Base-by-base conservation (phyloP, 768 basidiomycete genomes). In the Tulasnella calospora region DNA sequence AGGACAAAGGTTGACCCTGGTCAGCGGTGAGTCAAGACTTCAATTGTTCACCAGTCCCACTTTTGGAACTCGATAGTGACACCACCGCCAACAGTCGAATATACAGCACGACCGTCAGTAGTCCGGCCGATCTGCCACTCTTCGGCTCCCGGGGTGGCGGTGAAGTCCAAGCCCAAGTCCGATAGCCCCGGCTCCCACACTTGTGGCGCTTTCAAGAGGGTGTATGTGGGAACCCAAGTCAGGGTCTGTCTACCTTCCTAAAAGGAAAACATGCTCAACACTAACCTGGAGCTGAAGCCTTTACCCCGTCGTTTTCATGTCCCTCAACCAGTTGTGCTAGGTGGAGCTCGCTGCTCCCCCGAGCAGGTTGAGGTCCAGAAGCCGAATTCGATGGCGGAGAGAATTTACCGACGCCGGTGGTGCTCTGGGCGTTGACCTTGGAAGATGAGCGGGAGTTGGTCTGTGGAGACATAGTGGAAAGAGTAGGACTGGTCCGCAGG, bases 61-160 rank as follows among this genome's bases (percentile, higher is more conserved):
- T 76, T 76, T 19, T 55, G 55, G 75, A 76, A 67, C 55, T 61
- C 67, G 57, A 76, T 61, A 10, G 21, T 57, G 57, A 76, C 75
- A 27, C 27, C 35, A 69, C 41, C 35, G 19, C 3, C 13, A 8
- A 33, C 57, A 10, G 75, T 70, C 35, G 75, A 76, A 36, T 76
- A 76, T 21, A 38, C n/a, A 38, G 75, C 75, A 15, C 67, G n/a
- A 23, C 75, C 75, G 23, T 76, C 75, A 0, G 75, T 0, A 10
- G 75, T 76, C 35, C 19, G 27, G 41, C 75, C 27, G 40, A 76
- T 67, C 3, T 33, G 41, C 75, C 75, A 76, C 8, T 76, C 46
- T 3, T 69, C 51, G 12, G 55, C 36, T 33, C 75, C 75, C 9
- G 75, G 75, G 21, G n/a, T 21, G 7, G 38, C 27, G 10, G 40